A percentile compares a stretch with the other conserved stretches of the same genome.
phyloP scores from a whole-genome alignment of 441 rosid species.

The Hura crepitans region DNA sequence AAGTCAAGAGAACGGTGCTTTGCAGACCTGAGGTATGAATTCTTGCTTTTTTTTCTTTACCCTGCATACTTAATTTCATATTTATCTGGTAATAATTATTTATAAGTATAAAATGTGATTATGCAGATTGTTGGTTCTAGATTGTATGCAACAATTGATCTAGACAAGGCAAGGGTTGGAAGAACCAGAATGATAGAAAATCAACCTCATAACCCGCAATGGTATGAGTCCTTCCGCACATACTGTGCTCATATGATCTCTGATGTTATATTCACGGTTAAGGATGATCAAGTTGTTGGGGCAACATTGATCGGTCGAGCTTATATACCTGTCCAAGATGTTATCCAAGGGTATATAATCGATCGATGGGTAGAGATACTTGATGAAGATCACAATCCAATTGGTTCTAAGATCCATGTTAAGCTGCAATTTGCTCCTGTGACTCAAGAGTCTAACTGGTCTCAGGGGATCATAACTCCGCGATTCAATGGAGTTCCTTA shows the following conservation, averaged over 20 bases:
- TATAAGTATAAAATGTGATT: neutral
- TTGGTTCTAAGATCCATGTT: constrained; percentile 72
- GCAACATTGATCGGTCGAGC: constrained; percentile 89
- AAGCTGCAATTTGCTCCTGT: constrained; percentile 59
- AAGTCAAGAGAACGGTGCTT: constrained; percentile 39
- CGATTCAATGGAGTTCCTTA: constrained; percentile 71
- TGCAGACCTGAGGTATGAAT: constrained; percentile 33
- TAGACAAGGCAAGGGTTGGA: constrained; percentile 89
- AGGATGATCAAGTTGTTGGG: constrained; percentile 68
- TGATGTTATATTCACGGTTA: constrained; percentile 67
- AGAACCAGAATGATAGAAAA: constrained; percentile 60
- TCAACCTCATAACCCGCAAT: constrained; percentile 55
- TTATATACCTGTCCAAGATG: constrained; percentile 66
- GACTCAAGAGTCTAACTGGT: constrained; percentile 53
- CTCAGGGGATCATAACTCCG: constrained; percentile 51
- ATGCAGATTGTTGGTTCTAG: constrained; percentile 56
- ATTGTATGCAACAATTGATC: constrained; percentile 75
- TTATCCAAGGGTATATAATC: constrained; percentile 52
- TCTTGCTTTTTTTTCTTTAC: neutral
- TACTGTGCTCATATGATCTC: constrained; percentile 83
- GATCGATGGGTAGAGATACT: constrained; percentile 70
- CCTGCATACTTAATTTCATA: neutral
- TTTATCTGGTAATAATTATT: neutral
- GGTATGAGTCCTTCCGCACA: constrained; percentile 83
- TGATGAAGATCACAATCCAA: constrained; percentile 54